Percentiles rank a stretch among this genome's conserved stretches.
These are phyloP conservation scores for Elsinoe batatas DNA, from an alignment of 2,329 filamentous ascomycete genomes.

Conservation along the genomic window DNA sequence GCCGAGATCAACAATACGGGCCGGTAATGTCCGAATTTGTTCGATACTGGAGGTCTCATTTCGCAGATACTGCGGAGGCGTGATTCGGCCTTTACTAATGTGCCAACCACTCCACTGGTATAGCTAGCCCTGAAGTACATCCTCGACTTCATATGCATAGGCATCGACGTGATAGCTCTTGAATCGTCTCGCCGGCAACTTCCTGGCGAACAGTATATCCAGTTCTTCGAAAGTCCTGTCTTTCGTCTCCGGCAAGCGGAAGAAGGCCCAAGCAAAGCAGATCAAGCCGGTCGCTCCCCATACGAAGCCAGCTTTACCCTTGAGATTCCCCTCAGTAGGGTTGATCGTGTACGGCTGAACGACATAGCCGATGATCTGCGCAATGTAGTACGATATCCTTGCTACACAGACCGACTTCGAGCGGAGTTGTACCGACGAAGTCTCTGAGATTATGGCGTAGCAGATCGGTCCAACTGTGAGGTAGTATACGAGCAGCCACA, in stretches of 20 bases:
- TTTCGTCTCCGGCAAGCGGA: slow-evolving; percentile 33
- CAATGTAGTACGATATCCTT: slow-evolving; percentile 31
- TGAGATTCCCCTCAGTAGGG: slow-evolving; percentile 29
- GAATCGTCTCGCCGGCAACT: not conserved
- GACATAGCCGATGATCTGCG: slow-evolving; percentile 33
- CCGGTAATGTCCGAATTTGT: too few species aligned
- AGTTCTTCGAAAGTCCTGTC: slow-evolving; percentile 35
- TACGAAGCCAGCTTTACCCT: slow-evolving; percentile 35
- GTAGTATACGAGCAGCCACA: slow-evolving; percentile 30
- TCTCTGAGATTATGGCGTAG: slow-evolving; percentile 32
- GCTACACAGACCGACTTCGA: slow-evolving; percentile 31
- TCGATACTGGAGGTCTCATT: too few species aligned
- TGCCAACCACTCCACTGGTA: too few species aligned
- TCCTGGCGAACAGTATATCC: slow-evolving; percentile 31
- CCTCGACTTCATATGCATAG: not conserved
- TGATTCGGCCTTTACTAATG: too few species aligned
- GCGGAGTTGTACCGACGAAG: slow-evolving; percentile 29
- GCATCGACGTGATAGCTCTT: not conserved
- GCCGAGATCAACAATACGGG: too few species aligned
- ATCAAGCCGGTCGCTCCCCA: slow-evolving; percentile 26
- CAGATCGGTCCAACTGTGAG: slow-evolving; percentile 30
- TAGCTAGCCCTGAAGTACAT: not conserved
- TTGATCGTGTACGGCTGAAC: slow-evolving; percentile 35
- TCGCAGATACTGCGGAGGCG: too few species aligned
- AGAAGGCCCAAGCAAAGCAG: slow-evolving; percentile 29